Evolutionary conservation across 2,329 filamentous ascomycete genomes (phyloP).

Genomic region (Venturia aucupariae): DNA sequence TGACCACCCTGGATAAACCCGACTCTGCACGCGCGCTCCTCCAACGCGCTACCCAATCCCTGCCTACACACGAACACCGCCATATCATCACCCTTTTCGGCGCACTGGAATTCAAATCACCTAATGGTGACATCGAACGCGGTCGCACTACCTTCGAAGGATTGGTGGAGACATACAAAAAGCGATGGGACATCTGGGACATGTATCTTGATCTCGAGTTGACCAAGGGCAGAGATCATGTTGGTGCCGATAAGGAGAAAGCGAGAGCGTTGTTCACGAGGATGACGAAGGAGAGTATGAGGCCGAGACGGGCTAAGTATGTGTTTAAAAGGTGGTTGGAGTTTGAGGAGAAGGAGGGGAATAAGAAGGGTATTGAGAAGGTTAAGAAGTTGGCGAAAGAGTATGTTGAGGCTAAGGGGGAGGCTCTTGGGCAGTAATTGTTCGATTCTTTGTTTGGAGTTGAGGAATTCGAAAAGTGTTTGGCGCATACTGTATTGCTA

Average conservation of each 20-base stretch:
- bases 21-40: constrained; percentile 72
- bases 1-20: constrained; percentile 60
- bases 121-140: constrained; percentile 75
- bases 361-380: constrained; percentile 62
- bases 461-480: background rate
- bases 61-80: constrained; percentile 60
- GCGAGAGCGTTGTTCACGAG: constrained; percentile 77
- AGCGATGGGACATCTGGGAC: constrained; percentile 85
- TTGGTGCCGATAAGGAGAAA: constrained; percentile 43
- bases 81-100: constrained; percentile 80
- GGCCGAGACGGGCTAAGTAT: constrained; percentile 71
- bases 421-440: constrained; percentile 1
- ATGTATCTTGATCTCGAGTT: constrained; percentile 82
- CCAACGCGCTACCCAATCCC: constrained; percentile 72
- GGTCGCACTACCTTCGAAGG: constrained; percentile 93
- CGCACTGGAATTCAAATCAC: constrained; percentile 79
- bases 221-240: constrained; percentile 51
- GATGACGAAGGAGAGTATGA: constrained; percentile 55
- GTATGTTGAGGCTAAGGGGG: constrained; percentile 42
- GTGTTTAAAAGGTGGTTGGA: constrained; percentile 89
- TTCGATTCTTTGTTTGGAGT: background rate
- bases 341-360: constrained; percentile 68
- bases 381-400: constrained; percentile 62
- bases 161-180: constrained; percentile 73
- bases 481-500: background rate